Conservation (phyloP, 495 filamentous ascomycete species). For the Baudoinia panamericana region DNA sequence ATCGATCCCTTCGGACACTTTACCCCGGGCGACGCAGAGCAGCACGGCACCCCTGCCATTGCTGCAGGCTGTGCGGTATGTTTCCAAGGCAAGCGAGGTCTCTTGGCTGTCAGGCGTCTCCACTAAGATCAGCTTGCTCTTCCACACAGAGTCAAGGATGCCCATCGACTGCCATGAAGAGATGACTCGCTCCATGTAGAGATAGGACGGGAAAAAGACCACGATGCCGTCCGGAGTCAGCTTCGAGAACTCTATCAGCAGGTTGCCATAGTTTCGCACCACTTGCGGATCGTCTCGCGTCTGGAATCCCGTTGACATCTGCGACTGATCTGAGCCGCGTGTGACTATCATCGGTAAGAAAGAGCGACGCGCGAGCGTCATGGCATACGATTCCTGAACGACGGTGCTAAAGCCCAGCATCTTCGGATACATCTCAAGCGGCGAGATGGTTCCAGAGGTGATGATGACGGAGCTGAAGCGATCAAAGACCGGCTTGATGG, state of each 20-base stretch:
- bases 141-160: conserved; percentile 95
- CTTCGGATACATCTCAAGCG: conserved; percentile 97
- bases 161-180: conserved; percentile 99
- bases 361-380: conserved; percentile 89
- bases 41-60: conserved; percentile 90
- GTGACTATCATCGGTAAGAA: conserved; percentile 98
- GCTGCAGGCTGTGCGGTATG: conserved; percentile 91
- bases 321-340: conserved; percentile 80
- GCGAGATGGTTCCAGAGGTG: conserved; percentile 93
- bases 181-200: conserved; percentile 99
- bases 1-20: conserved; percentile 96
- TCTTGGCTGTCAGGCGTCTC: conserved; percentile 97
- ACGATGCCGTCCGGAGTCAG: conserved; percentile 95
- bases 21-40: conserved; percentile 88
- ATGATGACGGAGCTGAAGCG: conserved; percentile 97
- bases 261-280: conserved; percentile 85
- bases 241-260: conserved; percentile 84
- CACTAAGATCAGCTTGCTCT: conserved; percentile 95
- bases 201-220: conserved; percentile 96
- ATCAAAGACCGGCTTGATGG: conserved; percentile 95
- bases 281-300: conserved; percentile 90
- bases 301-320: conserved; percentile 81
- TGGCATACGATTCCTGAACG: conserved; percentile 89
- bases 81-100: conserved; percentile 88
- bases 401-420: conserved; percentile 90